A percentile compares a stretch with the other conserved stretches of the same genome.
phyloP scores from a whole-genome alignment of 129 eudicot species.

The Dittrichia graveolens region DNA sequence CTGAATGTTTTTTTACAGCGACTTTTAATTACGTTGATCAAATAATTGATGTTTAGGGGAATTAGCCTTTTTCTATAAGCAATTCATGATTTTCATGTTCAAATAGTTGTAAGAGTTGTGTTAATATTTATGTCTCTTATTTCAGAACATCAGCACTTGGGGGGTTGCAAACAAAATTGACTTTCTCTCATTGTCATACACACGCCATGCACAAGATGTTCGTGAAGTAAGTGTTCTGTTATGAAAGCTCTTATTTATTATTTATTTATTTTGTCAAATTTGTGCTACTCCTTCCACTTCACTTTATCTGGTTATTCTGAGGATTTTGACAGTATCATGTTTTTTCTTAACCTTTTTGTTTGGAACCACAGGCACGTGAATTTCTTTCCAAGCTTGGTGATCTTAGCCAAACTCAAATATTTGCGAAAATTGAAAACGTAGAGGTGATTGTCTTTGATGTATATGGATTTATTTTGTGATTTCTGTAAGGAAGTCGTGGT shows the following conservation, averaged over 20 bases:
- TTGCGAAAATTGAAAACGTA: constrained; percentile 88
- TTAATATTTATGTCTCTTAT: constrained; percentile 11
- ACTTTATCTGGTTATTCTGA: neutral
- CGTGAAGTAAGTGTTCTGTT: constrained; percentile 68
- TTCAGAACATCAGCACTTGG: constrained; percentile 91
- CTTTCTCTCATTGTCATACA: constrained; percentile 87
- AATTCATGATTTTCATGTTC: neutral
- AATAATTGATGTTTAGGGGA: neutral
- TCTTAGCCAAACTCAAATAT: constrained; percentile 93
- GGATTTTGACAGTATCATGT: neutral
- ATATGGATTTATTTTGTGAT: neutral
- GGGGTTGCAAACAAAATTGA: constrained; percentile 89
- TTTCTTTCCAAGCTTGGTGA: constrained; percentile 78
- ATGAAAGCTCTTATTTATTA: neutral
- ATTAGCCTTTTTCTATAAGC: neutral
- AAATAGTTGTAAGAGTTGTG: neutral
- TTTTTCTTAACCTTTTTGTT: constrained; percentile 10
- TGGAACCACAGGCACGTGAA: constrained; percentile 74
- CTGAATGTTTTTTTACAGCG: neutral
- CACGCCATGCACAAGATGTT: constrained; percentile 91
- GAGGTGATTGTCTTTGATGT: constrained; percentile 52
- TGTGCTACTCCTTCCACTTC: constrained; percentile 9
- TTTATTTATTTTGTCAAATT: neutral
- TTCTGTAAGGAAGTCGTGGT: neutral
- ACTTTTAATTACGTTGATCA: neutral